Evolutionary conservation across 2,329 filamentous ascomycete genomes (phyloP).

Genomic region (Paramyrothecium sp.): DNA sequence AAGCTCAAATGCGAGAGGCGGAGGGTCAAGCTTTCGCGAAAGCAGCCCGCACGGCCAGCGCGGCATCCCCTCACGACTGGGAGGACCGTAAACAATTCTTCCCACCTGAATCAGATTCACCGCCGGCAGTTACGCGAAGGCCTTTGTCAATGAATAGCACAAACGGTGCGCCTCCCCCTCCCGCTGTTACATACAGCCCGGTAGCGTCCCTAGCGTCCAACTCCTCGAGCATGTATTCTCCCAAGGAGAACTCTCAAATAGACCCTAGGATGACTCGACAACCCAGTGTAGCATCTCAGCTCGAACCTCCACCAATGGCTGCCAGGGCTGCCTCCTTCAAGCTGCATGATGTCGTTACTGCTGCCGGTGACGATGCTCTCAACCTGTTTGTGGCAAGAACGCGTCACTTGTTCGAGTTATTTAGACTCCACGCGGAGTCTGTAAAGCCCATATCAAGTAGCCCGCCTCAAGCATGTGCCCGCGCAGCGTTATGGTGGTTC

Average conservation of each 20-base stretch:
- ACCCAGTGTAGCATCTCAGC: constrained; percentile 20
- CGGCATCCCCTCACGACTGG: constrained; percentile 31
- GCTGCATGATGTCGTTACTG: constrained; percentile 38
- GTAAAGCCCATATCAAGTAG: constrained; percentile 64
- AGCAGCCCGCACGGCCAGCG: constrained; percentile 36
- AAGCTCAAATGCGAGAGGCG: constrained; percentile 58
- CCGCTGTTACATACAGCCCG: constrained; percentile 38
- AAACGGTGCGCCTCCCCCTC: constrained; percentile 10
- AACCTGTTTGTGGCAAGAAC: constrained; percentile 69
- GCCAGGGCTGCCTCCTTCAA: constrained; percentile 33
- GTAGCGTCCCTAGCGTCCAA: constrained; percentile 33
- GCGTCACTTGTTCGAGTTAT: constrained; percentile 72
- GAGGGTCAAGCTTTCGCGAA: constrained; percentile 59
- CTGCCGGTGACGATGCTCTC: constrained; percentile 64
- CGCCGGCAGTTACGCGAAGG: constrained; percentile 18
- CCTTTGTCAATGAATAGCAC: constrained; percentile 23
- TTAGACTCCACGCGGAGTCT: constrained; percentile 74
- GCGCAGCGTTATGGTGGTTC: constrained; percentile 87
- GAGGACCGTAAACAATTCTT: constrained; percentile 20
- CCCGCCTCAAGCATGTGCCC: constrained; percentile 64
- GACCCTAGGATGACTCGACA: constrained; percentile 13
- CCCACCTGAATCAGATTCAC: constrained; percentile 19
- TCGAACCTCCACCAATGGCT: constrained; percentile 23
- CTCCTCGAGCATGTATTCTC: constrained; percentile 24
- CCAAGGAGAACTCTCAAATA: constrained; percentile 6